These are phyloP conservation scores for Cryptosporidium felis DNA, from an alignment of 169 alveolate species.

Conservation along the genomic window DNA sequence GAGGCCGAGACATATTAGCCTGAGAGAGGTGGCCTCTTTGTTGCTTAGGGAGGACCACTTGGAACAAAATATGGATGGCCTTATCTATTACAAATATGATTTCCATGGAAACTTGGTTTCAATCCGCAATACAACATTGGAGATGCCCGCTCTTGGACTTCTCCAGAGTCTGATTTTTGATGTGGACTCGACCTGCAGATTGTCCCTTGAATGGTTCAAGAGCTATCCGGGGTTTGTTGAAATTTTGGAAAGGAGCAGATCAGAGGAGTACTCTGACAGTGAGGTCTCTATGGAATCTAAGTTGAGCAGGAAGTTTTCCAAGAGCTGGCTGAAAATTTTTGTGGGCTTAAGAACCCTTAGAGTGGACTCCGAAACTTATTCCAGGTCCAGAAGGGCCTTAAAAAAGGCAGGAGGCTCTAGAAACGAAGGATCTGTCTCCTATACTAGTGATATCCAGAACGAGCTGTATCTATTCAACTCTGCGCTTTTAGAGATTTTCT, in stretches of 20 bases:
- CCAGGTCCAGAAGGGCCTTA: neutral
- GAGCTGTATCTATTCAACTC: slow-evolving; percentile 11
- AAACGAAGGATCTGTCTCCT: neutral
- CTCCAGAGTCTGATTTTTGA: slow-evolving; percentile 2
- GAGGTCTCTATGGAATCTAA: too few species aligned
- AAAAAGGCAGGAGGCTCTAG: neutral
- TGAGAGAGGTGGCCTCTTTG: neutral
- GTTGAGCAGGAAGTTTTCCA: neutral
- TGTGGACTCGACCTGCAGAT: slow-evolving; percentile 32
- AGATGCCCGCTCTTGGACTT: neutral
- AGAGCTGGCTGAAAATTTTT: slow-evolving; percentile 21
- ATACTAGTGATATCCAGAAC: neutral
- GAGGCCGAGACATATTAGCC: neutral
- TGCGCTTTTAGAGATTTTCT: neutral
- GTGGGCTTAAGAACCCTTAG: neutral
- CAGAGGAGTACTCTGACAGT: too few species aligned
- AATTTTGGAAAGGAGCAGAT: neutral
- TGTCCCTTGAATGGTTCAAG: slow-evolving; percentile 42
- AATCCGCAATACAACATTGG: neutral
- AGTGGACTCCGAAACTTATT: neutral
- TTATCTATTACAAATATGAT: neutral
- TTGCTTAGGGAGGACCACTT: neutral
- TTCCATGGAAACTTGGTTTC: neutral
- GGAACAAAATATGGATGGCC: neutral
- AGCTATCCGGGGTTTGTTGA: slow-evolving; percentile 51